Conservation (phyloP, 225 moss, liverwort and hornwort species). For the Climacium dendroides region DNA sequence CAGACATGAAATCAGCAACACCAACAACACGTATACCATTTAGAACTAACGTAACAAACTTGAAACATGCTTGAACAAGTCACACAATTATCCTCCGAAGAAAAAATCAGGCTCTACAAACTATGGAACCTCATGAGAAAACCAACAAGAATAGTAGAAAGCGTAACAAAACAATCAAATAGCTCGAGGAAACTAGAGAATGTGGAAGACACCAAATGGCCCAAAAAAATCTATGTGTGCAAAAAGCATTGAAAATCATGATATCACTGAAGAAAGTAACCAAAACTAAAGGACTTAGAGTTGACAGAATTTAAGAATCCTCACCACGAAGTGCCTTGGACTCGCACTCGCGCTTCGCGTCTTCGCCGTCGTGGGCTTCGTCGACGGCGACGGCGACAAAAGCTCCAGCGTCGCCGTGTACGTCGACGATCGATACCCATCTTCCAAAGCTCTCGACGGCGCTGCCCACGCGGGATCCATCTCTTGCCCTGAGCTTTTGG, state of each 20-base stretch:
- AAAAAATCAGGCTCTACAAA: not conserved
- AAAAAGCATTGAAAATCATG: not conserved
- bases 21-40: not conserved
- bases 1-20: not conserved
- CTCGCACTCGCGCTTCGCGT: not conserved
- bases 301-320: not conserved
- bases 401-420: conserved; percentile 27
- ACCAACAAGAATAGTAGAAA: not conserved
- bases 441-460: not conserved
- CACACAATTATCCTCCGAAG: not conserved
- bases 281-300: too few species aligned
- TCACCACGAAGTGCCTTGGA: not conserved
- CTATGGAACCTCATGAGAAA: not conserved
- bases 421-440: conserved; percentile 24
- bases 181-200: not conserved
- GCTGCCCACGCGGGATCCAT: not conserved
- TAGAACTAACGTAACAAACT: not conserved
- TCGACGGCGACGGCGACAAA: conserved; percentile 19
- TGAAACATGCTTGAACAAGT: not conserved
- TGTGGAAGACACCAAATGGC: not conserved
- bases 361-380: not conserved
- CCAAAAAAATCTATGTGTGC: too few species aligned
- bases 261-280: not conserved
- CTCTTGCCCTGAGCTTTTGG: not conserved
- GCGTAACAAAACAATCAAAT: not conserved